Percentiles rank a stretch among this genome's conserved stretches.
phyloP scores from a whole-genome alignment of 2,329 filamentous ascomycete species.

The Seiridium unicorne region DNA sequence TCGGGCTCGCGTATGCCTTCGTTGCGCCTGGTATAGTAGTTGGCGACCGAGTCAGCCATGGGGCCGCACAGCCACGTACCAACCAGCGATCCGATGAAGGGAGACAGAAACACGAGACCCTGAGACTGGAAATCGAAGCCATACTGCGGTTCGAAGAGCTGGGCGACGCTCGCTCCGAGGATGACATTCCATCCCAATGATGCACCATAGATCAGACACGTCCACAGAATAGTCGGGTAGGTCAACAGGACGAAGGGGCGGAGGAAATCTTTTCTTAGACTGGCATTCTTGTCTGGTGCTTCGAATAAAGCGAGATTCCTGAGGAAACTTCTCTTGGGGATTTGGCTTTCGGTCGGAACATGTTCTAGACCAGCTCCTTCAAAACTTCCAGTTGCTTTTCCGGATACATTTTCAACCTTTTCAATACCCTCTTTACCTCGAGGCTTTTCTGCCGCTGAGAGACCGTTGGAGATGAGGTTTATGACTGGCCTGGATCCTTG shows the following conservation, averaged over 20 bases:
- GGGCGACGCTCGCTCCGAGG: constrained; percentile 25
- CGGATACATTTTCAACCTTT: neutral
- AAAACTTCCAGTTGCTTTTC: neutral
- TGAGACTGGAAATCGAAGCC: constrained; percentile 25
- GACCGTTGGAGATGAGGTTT: neutral
- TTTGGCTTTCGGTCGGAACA: neutral
- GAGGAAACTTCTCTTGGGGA: constrained; percentile 21
- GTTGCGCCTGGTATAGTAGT: constrained; percentile 36
- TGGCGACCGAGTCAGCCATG: constrained; percentile 39
- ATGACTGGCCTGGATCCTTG: neutral
- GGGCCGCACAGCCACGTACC: constrained; percentile 41
- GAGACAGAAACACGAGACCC: constrained; percentile 30
- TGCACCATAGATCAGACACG: constrained; percentile 28
- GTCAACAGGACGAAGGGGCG: constrained; percentile 28
- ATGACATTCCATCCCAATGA: constrained; percentile 28
- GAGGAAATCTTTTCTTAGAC: constrained; percentile 22
- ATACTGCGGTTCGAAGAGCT: constrained; percentile 28
- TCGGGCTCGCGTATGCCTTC: constrained; percentile 44
- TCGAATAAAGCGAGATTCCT: constrained; percentile 26
- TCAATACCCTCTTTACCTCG: neutral
- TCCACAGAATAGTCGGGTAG: constrained; percentile 28
- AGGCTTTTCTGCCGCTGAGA: neutral
- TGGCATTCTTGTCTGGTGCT: constrained; percentile 18
- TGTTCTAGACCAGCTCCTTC: neutral
- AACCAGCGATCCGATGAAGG: constrained; percentile 38